Evolutionary conservation across 345 rosid genomes (phyloP), one percentile per base, ranked within the genome.

Genomic region (Linum tenue): DNA sequence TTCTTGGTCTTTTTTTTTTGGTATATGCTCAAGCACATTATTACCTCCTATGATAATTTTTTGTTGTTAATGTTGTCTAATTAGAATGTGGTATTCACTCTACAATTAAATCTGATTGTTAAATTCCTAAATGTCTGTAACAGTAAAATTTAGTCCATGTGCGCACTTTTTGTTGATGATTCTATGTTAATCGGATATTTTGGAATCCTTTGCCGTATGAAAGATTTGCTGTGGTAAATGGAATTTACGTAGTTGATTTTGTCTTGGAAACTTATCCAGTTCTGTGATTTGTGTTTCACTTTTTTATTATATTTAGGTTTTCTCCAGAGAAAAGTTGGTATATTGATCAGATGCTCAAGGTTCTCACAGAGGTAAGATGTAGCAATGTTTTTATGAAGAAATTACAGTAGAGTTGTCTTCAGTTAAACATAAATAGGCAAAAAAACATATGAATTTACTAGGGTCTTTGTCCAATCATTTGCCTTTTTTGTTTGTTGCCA

Each of bases 261-360:
- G 1, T 48, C 53, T 48, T 48, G 53, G 11, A 48, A 48, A 48
- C 53, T 48, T 6, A 6, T 48, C 53, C 14, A 3, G 11, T 48
- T 48, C 53, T 48, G 14, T 48, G 53, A 48, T 3, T 22, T 6
- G 14, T 10, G 14, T 51, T 37, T 38, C 41, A 60, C 48, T 35
- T 70, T 56, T 65, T 43, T 67, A 53, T 44, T 82, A 64, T 73
- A 39, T 61, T 76, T 71, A 94, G 99, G 95, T 94, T 86, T 85
- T 87, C 99, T 66, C 89, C 90, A 1, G 97, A 94, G 72, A 94
- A 94, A 77, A 79, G 83, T 39, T 94, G 99, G 99, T 88, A 95
- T 80, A 87, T 91, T 69, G 95, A 91, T 82, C 97, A 91, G 86
- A 95, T 95, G 99, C 89, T 94, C 79, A 94, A 85, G 88, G 99